phyloP scores from a whole-genome alignment of 306 rosid species.

The Vicia faba region DNA sequence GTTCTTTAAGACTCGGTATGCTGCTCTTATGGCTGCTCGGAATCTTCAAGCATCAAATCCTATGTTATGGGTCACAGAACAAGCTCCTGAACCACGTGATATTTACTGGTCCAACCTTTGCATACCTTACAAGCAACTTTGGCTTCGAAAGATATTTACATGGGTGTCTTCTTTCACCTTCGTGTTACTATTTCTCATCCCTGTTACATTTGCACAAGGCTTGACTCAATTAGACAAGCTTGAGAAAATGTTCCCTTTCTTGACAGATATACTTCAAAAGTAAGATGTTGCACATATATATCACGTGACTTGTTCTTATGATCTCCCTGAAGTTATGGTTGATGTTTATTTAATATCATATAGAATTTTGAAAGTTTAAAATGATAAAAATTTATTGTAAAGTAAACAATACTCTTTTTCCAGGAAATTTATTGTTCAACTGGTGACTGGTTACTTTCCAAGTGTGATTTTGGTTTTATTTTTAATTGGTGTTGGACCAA shows the following conservation, averaged over 20 bases:
- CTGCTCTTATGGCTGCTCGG: constrained; percentile 64
- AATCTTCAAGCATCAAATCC: constrained; percentile 95
- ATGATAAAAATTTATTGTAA: not conserved
- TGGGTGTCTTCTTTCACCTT: constrained; percentile 67
- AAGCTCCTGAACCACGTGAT: constrained; percentile 90
- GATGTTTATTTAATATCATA: not conserved
- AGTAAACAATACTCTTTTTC: constrained; percentile 30
- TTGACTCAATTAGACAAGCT: constrained; percentile 79
- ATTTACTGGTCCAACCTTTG: constrained; percentile 92
- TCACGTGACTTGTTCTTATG: not conserved
- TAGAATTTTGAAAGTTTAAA: constrained; percentile 3
- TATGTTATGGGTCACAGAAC: constrained; percentile 84
- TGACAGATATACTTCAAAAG: constrained; percentile 62
- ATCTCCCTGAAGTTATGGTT: not conserved
- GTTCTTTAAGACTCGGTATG: constrained; percentile 89
- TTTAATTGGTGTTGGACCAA: constrained; percentile 70
- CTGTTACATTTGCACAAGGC: constrained; percentile 85
- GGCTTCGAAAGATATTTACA: constrained; percentile 83
- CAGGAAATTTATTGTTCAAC: constrained; percentile 68
- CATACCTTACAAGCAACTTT: constrained; percentile 83
- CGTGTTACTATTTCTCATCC: constrained; percentile 74
- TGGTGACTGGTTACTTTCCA: constrained; percentile 93
- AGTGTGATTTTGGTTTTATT: constrained; percentile 80
- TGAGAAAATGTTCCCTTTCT: constrained; percentile 68
- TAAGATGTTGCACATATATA: constrained; percentile 47